Evolutionary conservation across 306 rosid species (phyloP), one percentile per base, ranked within the genome.

Genomic region (Castanea crenata): DNA sequence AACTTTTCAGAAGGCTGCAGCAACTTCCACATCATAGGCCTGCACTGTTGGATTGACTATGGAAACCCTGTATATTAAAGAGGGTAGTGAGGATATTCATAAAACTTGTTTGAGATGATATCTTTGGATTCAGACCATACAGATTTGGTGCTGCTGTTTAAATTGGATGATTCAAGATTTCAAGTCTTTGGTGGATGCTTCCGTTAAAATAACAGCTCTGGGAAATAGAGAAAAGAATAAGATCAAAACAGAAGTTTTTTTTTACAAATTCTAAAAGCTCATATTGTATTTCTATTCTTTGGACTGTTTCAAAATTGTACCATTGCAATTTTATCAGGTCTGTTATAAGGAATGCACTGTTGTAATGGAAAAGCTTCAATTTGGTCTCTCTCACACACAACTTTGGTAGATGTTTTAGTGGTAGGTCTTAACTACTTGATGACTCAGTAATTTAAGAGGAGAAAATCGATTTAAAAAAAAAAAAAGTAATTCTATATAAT

Each of bases 1-100:
- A 57, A 69, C 62, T 76, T 83, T 82, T 80, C 87, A 90, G 97
- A 92, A 87, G 84, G 90, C 89, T 77, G 82, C 92, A 31, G 84
- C 92, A 61, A 57, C 74, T 80, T 46, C 78, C 69, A 51, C 84
- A 76, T 86, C 88, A 5, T 90, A 74, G 77, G 63, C 69, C 59
- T 62, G 54, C 31, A 29, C 41, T 57, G 38, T 35, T 69, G 52
- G 57, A 77, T 74, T 68, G 57, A 15, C 52, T 44, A 46, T 6
- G 20, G 68, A 25, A 41, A 63, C 27, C 23, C 25, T 5, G 52
- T 25, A 19, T 55, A 63, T 46, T 25, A 25, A 54, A 27, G 41
- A 67, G 72, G 61, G 55, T 31, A 32, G 38, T 21, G 1, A 70
- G 13, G 56, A 27, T 16, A 4, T 21, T 46, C 35, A 71, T 44